phyloP scores from a whole-genome alignment of 148 eudicot genomes.

The Spergularia marina region DNA sequence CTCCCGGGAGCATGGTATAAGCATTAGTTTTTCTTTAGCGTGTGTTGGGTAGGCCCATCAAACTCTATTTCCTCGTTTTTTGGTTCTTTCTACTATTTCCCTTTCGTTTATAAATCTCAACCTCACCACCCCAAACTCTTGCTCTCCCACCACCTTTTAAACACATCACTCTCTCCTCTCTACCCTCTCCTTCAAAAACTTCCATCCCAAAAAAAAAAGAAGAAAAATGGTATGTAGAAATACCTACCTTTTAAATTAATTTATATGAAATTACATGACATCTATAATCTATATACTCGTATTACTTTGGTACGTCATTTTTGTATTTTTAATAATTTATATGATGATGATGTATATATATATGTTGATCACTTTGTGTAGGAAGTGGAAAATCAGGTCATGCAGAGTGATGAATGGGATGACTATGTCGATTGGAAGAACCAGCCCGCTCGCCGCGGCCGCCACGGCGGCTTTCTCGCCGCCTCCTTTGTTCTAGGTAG shows the following conservation, averaged over 20 bases:
- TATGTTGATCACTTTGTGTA: slow-evolving; percentile 8
- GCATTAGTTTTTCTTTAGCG: too few relatives aligned
- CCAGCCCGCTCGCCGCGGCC: slow-evolving; percentile 27
- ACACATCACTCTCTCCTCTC: neutral
- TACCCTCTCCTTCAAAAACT: slow-evolving; percentile 14
- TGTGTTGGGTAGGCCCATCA: too few relatives aligned
- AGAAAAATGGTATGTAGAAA: slow-evolving; percentile 5
- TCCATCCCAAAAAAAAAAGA: neutral
- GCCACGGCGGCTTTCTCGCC: slow-evolving; percentile 37
- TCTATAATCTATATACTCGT: neutral
- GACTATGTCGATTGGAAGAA: slow-evolving; percentile 37
- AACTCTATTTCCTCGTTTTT: too few relatives aligned
- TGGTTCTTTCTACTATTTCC: neutral
- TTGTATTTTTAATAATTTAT: too few relatives aligned
- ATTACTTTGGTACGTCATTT: neutral
- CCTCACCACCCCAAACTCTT: neutral
- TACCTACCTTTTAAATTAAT: too few relatives aligned
- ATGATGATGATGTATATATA: neutral
- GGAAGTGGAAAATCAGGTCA: slow-evolving; percentile 31
- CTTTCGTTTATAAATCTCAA: slow-evolving; percentile 5
- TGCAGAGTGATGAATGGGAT: slow-evolving; percentile 27
- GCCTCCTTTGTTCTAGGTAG: slow-evolving; percentile 35
- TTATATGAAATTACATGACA: neutral
- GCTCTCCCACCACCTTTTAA: neutral
- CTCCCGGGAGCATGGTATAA: too few relatives aligned